phyloP scores from a whole-genome alignment of 2,329 filamentous ascomycete species.

The Exophiala xenobiotica region DNA sequence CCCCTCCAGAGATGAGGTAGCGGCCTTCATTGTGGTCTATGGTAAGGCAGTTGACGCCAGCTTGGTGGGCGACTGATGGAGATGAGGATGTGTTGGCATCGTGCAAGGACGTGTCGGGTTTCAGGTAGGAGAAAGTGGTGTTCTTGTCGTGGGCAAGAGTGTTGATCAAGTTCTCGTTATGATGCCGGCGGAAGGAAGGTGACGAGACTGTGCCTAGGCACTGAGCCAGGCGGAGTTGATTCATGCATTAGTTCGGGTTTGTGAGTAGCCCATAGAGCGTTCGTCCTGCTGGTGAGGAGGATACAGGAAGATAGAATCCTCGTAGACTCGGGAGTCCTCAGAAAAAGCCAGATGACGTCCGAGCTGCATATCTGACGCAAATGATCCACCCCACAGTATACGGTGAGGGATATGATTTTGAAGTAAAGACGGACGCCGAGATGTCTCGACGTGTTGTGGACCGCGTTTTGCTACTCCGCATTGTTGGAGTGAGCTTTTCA shows the following conservation, averaged over 20 bases:
- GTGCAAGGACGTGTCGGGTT: conserved; percentile 27
- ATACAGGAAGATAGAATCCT: not conserved
- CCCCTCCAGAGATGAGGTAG: conserved; percentile 78
- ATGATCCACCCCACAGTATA: not conserved
- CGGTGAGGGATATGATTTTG: too few species aligned
- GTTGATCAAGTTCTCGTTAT: conserved; percentile 64
- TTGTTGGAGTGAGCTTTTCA: not conserved
- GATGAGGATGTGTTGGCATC: conserved; percentile 36
- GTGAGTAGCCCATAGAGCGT: conserved; percentile 1
- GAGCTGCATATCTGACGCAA: not conserved
- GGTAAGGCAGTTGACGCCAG: conserved; percentile 75
- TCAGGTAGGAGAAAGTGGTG: conserved; percentile 48
- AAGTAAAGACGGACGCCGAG: not conserved
- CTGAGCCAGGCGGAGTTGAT: conserved; percentile 25
- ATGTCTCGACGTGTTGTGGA: not conserved
- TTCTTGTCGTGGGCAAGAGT: conserved; percentile 68
- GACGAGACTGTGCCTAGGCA: conserved; percentile 62
- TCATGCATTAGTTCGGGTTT: conserved; percentile 18
- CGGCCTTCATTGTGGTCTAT: conserved; percentile 80
- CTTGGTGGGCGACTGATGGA: conserved; percentile 63
- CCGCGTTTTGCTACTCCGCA: not conserved
- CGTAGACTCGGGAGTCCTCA: too few species aligned
- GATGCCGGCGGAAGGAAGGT: conserved; percentile 63
- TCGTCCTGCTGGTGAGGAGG: not conserved
- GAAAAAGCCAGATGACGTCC: not conserved